Percentiles rank a stretch among this genome's conserved stretches.
These are phyloP conservation scores for Gnomoniopsis smithogilvyi DNA, from an alignment of 2,329 filamentous ascomycete genomes.

Conservation along the genomic window DNA sequence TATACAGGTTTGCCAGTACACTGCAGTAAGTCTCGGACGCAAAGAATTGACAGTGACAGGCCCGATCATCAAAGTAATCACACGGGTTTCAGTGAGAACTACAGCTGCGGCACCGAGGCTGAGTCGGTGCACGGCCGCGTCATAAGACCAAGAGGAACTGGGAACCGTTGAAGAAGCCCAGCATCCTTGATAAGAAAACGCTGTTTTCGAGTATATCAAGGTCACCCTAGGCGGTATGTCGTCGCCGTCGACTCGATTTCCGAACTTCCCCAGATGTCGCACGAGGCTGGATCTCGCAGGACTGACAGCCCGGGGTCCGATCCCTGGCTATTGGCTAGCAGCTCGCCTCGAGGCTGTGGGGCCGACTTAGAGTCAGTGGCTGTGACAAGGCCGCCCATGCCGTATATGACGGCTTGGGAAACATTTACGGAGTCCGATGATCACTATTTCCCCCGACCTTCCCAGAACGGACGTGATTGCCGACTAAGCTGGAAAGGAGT, in stretches of 20 bases:
- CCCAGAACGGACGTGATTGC: not conserved
- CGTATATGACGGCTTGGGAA: not conserved
- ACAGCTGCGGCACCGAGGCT: constrained; percentile 1
- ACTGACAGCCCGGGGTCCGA: not conserved
- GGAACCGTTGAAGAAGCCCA: not conserved
- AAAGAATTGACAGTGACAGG: too few relatives aligned
- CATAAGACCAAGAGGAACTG: not conserved
- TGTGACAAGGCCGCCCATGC: not conserved
- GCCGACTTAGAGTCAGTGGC: not conserved
- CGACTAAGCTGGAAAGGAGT: not conserved
- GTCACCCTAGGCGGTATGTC: not conserved
- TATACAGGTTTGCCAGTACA: not conserved
- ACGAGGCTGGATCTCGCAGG: not conserved
- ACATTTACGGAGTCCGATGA: constrained; percentile 5
- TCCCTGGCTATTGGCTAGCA: not conserved
- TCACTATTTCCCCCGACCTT: constrained; percentile 9
- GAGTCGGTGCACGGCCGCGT: not conserved
- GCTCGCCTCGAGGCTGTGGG: not conserved
- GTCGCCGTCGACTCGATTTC: not conserved
- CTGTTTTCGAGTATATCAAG: not conserved
- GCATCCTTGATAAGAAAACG: not conserved
- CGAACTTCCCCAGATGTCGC: not conserved
- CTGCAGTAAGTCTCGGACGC: not conserved
- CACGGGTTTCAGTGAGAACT: too few relatives aligned
- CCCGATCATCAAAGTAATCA: too few relatives aligned